Evolutionary conservation across 495 filamentous ascomycete genomes (phyloP), one percentile per base, ranked within the genome.

Genomic region (Pyrenula massariospora): DNA sequence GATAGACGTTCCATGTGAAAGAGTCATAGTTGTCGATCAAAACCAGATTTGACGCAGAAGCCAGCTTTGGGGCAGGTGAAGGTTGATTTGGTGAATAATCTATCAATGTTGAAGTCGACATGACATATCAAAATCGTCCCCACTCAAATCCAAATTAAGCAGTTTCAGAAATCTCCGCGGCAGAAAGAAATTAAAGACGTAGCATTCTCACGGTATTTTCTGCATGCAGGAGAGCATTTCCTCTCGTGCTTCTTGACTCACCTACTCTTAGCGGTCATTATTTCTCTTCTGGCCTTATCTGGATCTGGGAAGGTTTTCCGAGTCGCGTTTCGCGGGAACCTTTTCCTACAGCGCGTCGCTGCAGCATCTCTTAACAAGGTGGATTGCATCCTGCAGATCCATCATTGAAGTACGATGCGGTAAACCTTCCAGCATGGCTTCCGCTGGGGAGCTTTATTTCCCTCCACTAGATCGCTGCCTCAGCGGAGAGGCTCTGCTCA

Each of bases 1-100:
- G 94, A 69, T 96, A 96, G 57, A 99, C 89, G 66, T 97, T 98
- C 88, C 89, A 97, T 58, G 92, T 95, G 64, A 97, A 99, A 0
- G 92, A 96, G 71, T 99, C 93, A 69, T 96, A 99, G 73, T 99
- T 99, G 73, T 97, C 93, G 63, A 99, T 95, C 56, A 99, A 75
- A 55, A 99, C 82, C 24, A 99, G 81, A 73, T 97, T 97, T 31
- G 84, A 85, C 23, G 92, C 92, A 52, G 77, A 89, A 20, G 82
- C 66, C 24, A 95, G 71, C 54, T 81, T 79, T 52, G 84, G 71
- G 19, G 80, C 81, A 54, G 80, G 81, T 57, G 83, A 80, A 61
- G 87, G 85, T 66, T 91, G 84, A 69, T 87, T 85, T 65, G 88
- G 87, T 48, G 91, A 95, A 69, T 91, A 83, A 71, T 95, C 91